A percentile compares a stretch with the other conserved stretches of the same genome.
Conservation (phyloP, 2,329 filamentous ascomycete genomes). For the Huntiella decipiens region DNA sequence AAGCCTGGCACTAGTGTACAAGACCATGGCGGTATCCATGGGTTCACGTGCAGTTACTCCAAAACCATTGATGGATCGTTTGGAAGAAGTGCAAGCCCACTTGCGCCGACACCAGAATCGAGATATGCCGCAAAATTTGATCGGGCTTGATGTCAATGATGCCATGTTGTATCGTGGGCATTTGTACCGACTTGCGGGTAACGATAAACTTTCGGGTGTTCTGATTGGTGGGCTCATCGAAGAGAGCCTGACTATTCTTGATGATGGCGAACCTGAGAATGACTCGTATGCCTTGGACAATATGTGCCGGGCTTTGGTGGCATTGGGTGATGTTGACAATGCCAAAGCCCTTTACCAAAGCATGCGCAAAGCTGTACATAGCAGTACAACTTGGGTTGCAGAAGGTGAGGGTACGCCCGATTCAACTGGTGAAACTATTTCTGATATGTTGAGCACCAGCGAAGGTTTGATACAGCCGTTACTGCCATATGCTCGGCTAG, state of each 20-base stretch:
- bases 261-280: conserved; percentile 23
- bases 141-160: conserved; percentile 24
- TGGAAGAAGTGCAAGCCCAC: conserved; percentile 20
- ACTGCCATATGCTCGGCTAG: conserved; percentile 19
- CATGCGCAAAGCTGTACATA: conserved; percentile 18
- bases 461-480: conserved; percentile 17
- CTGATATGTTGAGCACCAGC: conserved; percentile 15
- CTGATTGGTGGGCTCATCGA: conserved; percentile 19
- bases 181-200: conserved; percentile 19
- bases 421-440: conserved; percentile 14
- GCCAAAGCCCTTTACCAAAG: conserved; percentile 22
- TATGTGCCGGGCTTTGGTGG: conserved; percentile 22
- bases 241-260: conserved; percentile 21
- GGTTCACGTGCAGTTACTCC: conserved; percentile 16
- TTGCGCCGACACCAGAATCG: conserved; percentile 21
- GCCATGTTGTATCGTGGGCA: conserved; percentile 23
- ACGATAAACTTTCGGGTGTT: conserved; percentile 15
- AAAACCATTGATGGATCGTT: conserved; percentile 18
- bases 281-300: conserved; percentile 25
- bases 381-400: conserved; percentile 12
- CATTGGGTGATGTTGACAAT: conserved; percentile 20
- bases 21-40: conserved; percentile 16
- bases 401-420: neutral
- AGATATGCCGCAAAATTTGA: conserved; percentile 22
- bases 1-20: conserved; percentile 21